These are phyloP conservation scores for Neurospora sp. DNA, from an alignment of 2,329 filamentous ascomycete genomes.

Conservation along the genomic window DNA sequence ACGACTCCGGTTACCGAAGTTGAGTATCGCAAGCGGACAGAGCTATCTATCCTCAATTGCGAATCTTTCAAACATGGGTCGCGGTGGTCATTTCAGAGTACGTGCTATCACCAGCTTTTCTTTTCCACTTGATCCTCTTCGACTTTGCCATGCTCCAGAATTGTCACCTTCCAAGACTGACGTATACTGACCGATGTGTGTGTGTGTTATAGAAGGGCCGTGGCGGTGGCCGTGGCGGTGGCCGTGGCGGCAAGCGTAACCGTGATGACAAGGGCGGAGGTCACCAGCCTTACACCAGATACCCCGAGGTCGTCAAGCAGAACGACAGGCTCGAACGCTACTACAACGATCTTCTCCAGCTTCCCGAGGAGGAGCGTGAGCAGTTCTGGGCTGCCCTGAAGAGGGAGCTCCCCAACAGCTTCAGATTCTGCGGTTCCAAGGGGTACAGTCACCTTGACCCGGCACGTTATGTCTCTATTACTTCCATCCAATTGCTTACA, in stretches of 20 bases:
- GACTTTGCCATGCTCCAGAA: not conserved
- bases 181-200: not conserved
- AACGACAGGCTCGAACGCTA: slow-evolving; percentile 81
- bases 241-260: slow-evolving; percentile 30
- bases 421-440: slow-evolving; percentile 93
- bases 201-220: slow-evolving; percentile 7
- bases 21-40: slow-evolving; percentile 11
- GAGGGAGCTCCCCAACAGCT: slow-evolving; percentile 89
- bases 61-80: slow-evolving; percentile 14
- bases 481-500: not conserved
- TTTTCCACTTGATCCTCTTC: not conserved
- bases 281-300: slow-evolving; percentile 35
- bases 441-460: slow-evolving; percentile 43
- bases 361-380: slow-evolving; percentile 68
- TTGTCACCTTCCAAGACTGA: not conserved
- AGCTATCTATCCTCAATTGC: slow-evolving; percentile 4
- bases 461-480: not conserved
- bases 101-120: not conserved
- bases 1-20: not conserved
- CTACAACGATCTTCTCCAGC: slow-evolving; percentile 69
- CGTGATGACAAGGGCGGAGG: slow-evolving; percentile 11
- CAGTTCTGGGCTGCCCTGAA: slow-evolving; percentile 78
- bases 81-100: slow-evolving; percentile 14
- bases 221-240: slow-evolving; percentile 25
- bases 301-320: slow-evolving; percentile 58